Evolutionary conservation across 176 grass and related monocot species (phyloP), one percentile per base, ranked within the genome.

Genomic region (Themeda triandra): DNA sequence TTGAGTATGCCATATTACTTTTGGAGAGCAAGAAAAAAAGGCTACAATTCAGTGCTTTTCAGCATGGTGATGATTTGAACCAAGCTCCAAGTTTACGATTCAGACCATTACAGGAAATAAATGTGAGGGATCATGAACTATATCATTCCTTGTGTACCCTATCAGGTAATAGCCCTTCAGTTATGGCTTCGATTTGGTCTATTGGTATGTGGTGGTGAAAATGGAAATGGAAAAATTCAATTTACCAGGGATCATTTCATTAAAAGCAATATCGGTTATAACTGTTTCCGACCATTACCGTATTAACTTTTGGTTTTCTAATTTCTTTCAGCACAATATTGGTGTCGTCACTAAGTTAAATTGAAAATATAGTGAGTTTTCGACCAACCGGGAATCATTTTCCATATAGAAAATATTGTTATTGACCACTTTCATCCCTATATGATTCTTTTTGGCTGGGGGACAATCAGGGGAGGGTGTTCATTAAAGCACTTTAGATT

Each of bases 21-120:
- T 30, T 74, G 15, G 17, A 69, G 78, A 66, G 35, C 3, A 23
- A 59, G 35, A 65, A 71, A 3, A 53, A n/a, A 45, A 79, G 68
- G 32, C 13, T 90, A 37, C 44, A 86, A 18, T 30, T 39, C 21
- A 40, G 25, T 59, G 59, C 17, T 82, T 18, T 45, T 83, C 23
- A 75, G 69, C 30, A 75, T 42, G 69, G 33, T 11, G 42, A 45
- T 59, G 33, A 58, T 86, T 82, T 76, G 18, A 81, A 69, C 63
- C 17, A 85, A 45, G 12, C 28, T 78, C 70, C 24, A 85, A 59
- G 12, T n/a, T 71, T 44, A 51, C 19, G 48, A 14, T 75, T 6
- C 5, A 81, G 25, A 80, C 60, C 21, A 63, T 24, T 62, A 62
- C 13, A 23, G 37, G 59, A 76, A 29, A 11, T 11, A 81, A 36